A percentile compares a stretch with the other conserved stretches of the same genome.
Conservation (phyloP, 257 asterid species). For the Linaria vulgaris region DNA sequence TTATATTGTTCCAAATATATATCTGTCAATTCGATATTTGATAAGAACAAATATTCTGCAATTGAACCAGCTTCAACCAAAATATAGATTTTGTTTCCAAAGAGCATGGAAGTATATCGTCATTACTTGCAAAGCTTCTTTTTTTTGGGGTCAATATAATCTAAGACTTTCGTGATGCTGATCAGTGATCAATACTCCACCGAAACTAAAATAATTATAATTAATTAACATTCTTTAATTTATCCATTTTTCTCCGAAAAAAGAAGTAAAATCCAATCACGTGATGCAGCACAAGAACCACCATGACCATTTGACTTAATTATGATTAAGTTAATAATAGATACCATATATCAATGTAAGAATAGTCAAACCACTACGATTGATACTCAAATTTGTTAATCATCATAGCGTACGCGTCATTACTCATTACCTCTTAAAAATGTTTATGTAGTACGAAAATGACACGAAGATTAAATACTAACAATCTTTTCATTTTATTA, state of each 20-base stretch:
- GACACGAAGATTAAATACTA: constrained; percentile 26
- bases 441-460: not conserved
- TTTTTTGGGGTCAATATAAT: too few species aligned
- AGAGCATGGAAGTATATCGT: too few species aligned
- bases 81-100: too few species aligned
- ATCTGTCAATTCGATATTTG: too few species aligned
- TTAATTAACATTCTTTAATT: not conserved
- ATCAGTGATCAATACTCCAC: not conserved
- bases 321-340: constrained; percentile 13
- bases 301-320: constrained; percentile 27
- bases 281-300: not conserved
- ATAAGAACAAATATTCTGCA: too few species aligned
- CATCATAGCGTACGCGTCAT: constrained; percentile 15
- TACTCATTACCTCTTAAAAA: constrained; percentile 15
- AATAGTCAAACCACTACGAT: constrained; percentile 32
- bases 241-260: not conserved
- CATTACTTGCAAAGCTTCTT: too few species aligned
- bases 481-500: constrained; percentile 7
- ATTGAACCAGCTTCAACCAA: too few species aligned
- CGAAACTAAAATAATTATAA: not conserved
- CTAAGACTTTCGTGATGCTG: not conserved
- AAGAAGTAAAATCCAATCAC: not conserved
- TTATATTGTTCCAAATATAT: too few species aligned
- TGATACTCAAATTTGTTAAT: constrained; percentile 23
- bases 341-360: constrained; percentile 2